Evolutionary conservation across 306 rosid species (phyloP).

Genomic region (Malus orientalis): DNA sequence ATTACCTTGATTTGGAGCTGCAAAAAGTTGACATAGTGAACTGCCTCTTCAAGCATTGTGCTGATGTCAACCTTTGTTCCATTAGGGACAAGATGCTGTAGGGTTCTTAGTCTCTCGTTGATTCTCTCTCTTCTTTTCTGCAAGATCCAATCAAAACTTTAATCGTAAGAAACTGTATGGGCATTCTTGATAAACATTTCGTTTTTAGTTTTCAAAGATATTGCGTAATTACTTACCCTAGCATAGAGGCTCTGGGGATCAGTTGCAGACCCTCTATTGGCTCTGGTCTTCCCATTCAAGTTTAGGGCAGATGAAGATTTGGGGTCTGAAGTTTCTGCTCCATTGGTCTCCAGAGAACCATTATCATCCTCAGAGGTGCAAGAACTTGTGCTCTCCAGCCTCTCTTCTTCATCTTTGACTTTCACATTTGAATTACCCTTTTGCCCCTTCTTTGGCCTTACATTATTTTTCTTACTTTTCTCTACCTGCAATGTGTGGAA

Average conservation of each 20-base stretch:
- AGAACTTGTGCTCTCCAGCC: slow-evolving; percentile 44
- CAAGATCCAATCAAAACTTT: not conserved
- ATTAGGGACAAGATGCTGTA: slow-evolving; percentile 80
- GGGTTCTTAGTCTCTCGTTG: slow-evolving; percentile 62
- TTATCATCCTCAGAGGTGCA: slow-evolving; percentile 67
- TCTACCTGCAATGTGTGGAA: slow-evolving; percentile 30
- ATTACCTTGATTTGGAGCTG: slow-evolving; percentile 93
- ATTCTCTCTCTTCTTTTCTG: slow-evolving; percentile 96
- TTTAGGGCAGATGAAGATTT: slow-evolving; percentile 30
- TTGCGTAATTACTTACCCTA: slow-evolving; percentile 39
- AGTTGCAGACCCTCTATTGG: slow-evolving; percentile 84
- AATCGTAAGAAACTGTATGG: not conserved
- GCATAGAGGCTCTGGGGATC: slow-evolving; percentile 98
- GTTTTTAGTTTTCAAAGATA: not conserved
- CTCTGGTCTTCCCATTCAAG: slow-evolving; percentile 57
- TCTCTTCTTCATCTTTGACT: slow-evolving; percentile 41
- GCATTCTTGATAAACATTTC: not conserved
- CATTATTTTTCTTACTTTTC: slow-evolving; percentile 37
- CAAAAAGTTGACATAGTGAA: slow-evolving; percentile 79
- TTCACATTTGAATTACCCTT: slow-evolving; percentile 22
- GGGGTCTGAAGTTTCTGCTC: slow-evolving; percentile 36
- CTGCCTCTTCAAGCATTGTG: slow-evolving; percentile 98
- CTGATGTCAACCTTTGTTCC: slow-evolving; percentile 98
- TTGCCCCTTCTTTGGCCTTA: slow-evolving; percentile 30
- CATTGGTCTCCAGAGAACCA: slow-evolving; percentile 46